phyloP scores from a whole-genome alignment of 2,329 filamentous ascomycete genomes.

The Ascosphaera apis region DNA sequence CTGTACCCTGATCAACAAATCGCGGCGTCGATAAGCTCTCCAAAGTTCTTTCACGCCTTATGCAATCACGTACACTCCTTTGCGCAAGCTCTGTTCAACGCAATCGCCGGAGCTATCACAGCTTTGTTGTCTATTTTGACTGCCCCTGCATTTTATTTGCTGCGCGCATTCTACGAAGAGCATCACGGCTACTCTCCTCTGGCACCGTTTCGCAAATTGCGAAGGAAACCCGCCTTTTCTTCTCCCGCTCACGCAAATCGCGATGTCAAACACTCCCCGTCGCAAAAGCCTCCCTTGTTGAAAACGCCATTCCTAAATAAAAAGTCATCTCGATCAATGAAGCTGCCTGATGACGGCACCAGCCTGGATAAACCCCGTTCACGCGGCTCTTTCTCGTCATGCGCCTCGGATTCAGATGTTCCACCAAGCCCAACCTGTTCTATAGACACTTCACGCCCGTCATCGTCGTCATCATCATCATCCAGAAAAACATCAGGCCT shows the following conservation, averaged over 20 bases:
- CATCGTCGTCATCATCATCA: too few species aligned
- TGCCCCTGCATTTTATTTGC: constrained; percentile 59
- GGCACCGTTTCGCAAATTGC: constrained; percentile 43
- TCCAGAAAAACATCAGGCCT: background rate
- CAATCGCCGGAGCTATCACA: constrained; percentile 51
- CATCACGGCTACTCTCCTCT: constrained; percentile 59
- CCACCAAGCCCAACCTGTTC: constrained; percentile 12
- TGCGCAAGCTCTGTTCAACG: constrained; percentile 46
- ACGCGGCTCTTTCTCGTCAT: constrained; percentile 24
- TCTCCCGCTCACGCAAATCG: background rate
- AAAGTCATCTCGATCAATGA: constrained; percentile 1
- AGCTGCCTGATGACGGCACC: background rate
- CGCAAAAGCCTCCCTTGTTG: constrained; percentile 2
- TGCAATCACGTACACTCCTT: constrained; percentile 26
- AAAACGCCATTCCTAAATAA: constrained; percentile 6
- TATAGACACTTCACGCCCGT: constrained; percentile 5
- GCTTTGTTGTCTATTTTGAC: constrained; percentile 59
- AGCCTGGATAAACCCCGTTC: constrained; percentile 13
- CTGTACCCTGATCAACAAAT: background rate
- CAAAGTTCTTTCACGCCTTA: constrained; percentile 1
- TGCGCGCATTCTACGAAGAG: constrained; percentile 64
- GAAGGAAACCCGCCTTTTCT: constrained; percentile 8
- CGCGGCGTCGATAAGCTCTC: background rate
- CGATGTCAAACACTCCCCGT: constrained; percentile 1
- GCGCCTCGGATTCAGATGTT: constrained; percentile 31